phyloP scores from a whole-genome alignment of 2,329 filamentous ascomycete genomes.

The Chalaropsis thielavioides region DNA sequence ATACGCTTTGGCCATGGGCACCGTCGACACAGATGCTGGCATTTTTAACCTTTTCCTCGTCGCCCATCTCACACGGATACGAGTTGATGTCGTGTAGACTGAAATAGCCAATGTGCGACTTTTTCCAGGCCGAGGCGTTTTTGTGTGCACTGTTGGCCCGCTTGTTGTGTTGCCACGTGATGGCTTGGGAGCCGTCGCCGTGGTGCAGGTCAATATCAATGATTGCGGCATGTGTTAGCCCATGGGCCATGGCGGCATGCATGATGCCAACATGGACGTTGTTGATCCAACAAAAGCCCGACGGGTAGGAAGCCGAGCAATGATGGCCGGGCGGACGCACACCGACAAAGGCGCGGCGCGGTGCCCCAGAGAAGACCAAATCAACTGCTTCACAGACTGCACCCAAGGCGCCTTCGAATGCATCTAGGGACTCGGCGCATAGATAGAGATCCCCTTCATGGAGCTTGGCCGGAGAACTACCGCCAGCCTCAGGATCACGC shows the following conservation, averaged over 20 bases:
- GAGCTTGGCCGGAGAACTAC: slow-evolving; percentile 36
- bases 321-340: slow-evolving; percentile 91
- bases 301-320: slow-evolving; percentile 77
- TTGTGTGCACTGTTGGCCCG: slow-evolving; percentile 59
- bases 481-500: slow-evolving; percentile 31
- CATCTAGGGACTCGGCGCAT: slow-evolving; percentile 69
- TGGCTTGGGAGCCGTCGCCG: slow-evolving; percentile 87
- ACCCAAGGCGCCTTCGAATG: slow-evolving; percentile 80
- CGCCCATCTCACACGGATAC: slow-evolving; percentile 89
- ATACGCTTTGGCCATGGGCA: slow-evolving; percentile 83
- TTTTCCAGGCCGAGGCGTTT: slow-evolving; percentile 63
- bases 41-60: slow-evolving; percentile 82
- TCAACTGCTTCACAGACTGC: slow-evolving; percentile 91
- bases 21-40: slow-evolving; percentile 90
- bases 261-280: slow-evolving; percentile 96
- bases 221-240: slow-evolving; percentile 83
- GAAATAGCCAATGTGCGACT: slow-evolving; percentile 84
- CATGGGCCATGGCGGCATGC: slow-evolving; percentile 70
- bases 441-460: slow-evolving; percentile 88
- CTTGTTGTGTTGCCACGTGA: slow-evolving; percentile 80
- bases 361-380: slow-evolving; percentile 51
- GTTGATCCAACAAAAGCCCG: slow-evolving; percentile 97
- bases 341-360: slow-evolving; percentile 73
- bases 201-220: slow-evolving; percentile 87
- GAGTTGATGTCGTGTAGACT: slow-evolving; percentile 97